These are phyloP conservation scores for Cladosporium sp. DNA, from an alignment of 2,329 filamentous ascomycete genomes.

Conservation along the genomic window DNA sequence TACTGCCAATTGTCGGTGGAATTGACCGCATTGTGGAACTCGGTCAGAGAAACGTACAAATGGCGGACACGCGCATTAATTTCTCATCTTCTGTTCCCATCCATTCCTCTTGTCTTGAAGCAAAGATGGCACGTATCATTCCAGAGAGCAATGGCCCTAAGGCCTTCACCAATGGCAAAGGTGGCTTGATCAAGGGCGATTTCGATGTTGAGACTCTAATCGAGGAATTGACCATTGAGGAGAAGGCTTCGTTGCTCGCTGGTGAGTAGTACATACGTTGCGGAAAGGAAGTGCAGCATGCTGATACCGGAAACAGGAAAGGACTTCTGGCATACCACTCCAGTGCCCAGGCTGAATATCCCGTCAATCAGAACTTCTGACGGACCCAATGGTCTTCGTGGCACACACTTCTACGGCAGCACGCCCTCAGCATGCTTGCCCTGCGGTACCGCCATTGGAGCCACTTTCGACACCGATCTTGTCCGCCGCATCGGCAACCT, in stretches of 20 bases:
- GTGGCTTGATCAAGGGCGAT: constrained; percentile 12
- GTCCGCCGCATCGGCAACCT: constrained; percentile 15
- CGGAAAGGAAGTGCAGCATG: no score
- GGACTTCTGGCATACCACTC: constrained; percentile 66
- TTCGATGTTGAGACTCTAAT: constrained; percentile 30
- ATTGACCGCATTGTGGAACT: background rate
- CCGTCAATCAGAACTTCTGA: constrained; percentile 63
- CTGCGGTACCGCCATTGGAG: constrained; percentile 47
- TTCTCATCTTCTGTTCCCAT: background rate
- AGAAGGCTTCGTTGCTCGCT: constrained; percentile 29
- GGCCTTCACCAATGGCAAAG: background rate
- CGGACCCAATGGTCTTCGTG: constrained; percentile 65
- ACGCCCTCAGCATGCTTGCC: constrained; percentile 68
- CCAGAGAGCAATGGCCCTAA: background rate
- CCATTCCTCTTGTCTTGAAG: background rate
- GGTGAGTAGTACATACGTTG: constrained; percentile 27
- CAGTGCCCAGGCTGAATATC: constrained; percentile 55
- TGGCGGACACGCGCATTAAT: background rate
- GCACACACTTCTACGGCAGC: constrained; percentile 64
- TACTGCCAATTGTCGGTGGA: background rate
- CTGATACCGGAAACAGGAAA: constrained; percentile 26
- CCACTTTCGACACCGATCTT: constrained; percentile 5
- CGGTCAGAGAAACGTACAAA: background rate
- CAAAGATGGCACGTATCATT: constrained; percentile 4
- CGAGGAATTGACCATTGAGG: constrained; percentile 24